These are phyloP conservation scores for Paramecium tetraurelia DNA, from an alignment of 73 alveolate species.

Conservation along the genomic window DNA sequence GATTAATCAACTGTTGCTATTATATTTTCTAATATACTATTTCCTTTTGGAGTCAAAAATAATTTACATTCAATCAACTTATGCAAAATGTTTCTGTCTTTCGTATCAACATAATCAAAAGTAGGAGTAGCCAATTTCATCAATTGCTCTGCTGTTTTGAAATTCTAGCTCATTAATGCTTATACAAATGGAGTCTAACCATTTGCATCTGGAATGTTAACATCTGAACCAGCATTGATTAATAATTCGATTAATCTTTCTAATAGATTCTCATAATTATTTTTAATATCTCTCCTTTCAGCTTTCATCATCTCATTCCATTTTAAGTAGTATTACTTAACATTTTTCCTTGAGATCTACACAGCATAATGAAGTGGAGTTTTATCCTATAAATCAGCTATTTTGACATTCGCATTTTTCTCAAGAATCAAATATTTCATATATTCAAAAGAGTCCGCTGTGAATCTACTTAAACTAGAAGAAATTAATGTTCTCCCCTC, in stretches of 20 bases:
- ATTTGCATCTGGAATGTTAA: conserved; percentile 70
- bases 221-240: conserved; percentile 72
- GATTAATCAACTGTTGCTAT: background rate
- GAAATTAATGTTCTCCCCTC: conserved; percentile 91
- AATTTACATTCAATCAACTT: background rate
- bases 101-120: background rate
- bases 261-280: conserved; percentile 62
- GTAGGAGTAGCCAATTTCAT: background rate
- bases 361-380: conserved; percentile 86
- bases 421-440: conserved; percentile 77
- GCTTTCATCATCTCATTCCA: conserved; percentile 39
- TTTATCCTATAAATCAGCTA: conserved; percentile 83
- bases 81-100: background rate
- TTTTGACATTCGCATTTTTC: conserved; percentile 90
- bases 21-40: background rate
- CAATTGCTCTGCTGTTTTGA: background rate
- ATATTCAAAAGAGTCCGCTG: conserved; percentile 76
- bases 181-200: conserved; percentile 74
- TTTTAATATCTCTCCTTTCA: conserved; percentile 55
- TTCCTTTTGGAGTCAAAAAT: background rate
- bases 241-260: conserved; percentile 63
- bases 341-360: conserved; percentile 61
- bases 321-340: conserved; percentile 2
- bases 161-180: background rate
- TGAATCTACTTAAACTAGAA: conserved; percentile 73